Base-by-base conservation (phyloP, 228 moss, liverwort and hornwort species). In the Sphagnum magellanicum region DNA sequence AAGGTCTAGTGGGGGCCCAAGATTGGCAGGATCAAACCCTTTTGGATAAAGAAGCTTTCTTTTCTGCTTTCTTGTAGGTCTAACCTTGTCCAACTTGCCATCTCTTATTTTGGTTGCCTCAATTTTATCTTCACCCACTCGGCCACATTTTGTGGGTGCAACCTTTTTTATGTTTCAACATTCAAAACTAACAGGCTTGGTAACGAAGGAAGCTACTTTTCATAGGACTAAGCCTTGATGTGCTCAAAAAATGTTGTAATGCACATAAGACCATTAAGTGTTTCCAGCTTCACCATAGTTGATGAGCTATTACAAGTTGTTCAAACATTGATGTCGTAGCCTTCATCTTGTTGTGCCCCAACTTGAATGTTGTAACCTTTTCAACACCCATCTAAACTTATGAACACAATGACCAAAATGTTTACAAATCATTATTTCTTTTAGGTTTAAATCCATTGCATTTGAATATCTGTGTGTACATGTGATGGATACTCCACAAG, bases 1-100 rank as follows among this genome's bases (percentile, higher is more conserved):
- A n/a, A n/a, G n/a, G 81, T 98, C 98, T 16, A 93, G 93, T 17
- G 98, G 93, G 48, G 98, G 98, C 71, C 98, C 98, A 10, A 92
- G 93, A 59, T 93, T 93, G 52, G 90, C 98, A 70, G 90, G 90
- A 51, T 98, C 90, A 52, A 93, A 98, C 6, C 90, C 91, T 80
- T 98, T 98, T 4, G 98, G 98, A 62, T 90, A 87, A 64, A 90
- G 64, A 50, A 90, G 98, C 73, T 98, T 98, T 32, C 88, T 77
- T 70, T 93, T 93, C 51, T 91, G 88, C 74, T 93, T 93, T 75
- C 89, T 93, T 69, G 91, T 98, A 6, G 81, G 80, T 71, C 87
- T 93, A 66, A 70, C 69, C 50, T 72, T 86, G 73, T 92, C 90
- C 62, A 75, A 65, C 65, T 61, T 93, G 50, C 90, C 90, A 16